Percentiles rank a stretch among this genome's conserved stretches.
phyloP scores from a whole-genome alignment of 371 early-diverging fungal genomes.

The Mucor plumbeus region DNA sequence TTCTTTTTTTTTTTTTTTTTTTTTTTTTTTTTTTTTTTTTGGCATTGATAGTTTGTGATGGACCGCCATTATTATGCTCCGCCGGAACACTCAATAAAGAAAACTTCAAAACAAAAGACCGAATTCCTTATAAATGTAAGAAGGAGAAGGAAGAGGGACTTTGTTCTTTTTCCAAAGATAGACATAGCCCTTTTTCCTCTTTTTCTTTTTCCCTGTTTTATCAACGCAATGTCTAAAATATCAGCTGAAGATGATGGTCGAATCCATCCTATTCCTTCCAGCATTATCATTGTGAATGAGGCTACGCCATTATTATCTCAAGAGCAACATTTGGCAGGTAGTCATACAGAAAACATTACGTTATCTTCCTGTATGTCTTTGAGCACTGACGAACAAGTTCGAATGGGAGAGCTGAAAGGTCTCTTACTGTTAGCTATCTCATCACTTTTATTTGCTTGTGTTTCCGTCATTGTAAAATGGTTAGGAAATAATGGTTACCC shows the following conservation, averaged over 20 bases:
- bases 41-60: too few species aligned
- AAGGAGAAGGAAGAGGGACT: too few species aligned
- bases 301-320: constrained; percentile 31
- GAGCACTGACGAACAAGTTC: constrained; percentile 4
- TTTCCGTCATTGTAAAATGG: constrained; percentile 70
- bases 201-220: background rate
- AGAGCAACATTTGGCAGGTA: constrained; percentile 19
- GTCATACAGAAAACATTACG: constrained; percentile 2
- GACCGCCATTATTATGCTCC: too few species aligned
- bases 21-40: too few species aligned
- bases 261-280: constrained; percentile 28
- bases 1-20: too few species aligned
- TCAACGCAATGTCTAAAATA: background rate
- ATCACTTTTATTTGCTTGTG: constrained; percentile 71
- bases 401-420: constrained; percentile 28
- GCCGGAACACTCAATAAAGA: too few species aligned
- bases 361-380: constrained; percentile 16
- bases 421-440: constrained; percentile 64
- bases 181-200: background rate
- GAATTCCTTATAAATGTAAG: too few species aligned
- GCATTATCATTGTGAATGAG: constrained; percentile 33
- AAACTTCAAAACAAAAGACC: too few species aligned
- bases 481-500: constrained; percentile 54
- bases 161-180: too few species aligned
- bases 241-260: background rate